phyloP scores from a whole-genome alignment of 2,329 filamentous ascomycete genomes.

The Phyllosticta citribraziliensis region DNA sequence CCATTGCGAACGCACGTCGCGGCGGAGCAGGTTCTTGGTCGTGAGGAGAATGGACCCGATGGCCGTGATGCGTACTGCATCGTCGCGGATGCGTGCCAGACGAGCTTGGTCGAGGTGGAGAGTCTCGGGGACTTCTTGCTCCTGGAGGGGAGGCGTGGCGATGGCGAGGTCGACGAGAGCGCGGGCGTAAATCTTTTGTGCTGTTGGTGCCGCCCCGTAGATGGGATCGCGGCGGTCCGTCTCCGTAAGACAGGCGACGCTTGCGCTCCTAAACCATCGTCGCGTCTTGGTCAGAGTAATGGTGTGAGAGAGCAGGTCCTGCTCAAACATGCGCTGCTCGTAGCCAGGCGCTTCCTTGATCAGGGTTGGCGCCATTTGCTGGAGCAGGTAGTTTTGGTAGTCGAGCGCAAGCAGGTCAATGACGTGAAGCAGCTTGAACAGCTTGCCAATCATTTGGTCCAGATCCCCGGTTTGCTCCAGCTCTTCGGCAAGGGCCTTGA shows the following conservation, averaged over 20 bases:
- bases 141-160: constrained; percentile 47
- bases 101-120: constrained; percentile 59
- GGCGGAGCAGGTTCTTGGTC: constrained; percentile 73
- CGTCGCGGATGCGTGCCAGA: constrained; percentile 46
- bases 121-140: constrained; percentile 59
- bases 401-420: constrained; percentile 72
- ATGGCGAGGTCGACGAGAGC: constrained; percentile 67
- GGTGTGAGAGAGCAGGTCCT: constrained; percentile 49
- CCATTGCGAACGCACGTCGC: constrained; percentile 70
- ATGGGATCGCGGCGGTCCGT: constrained; percentile 58
- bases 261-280: constrained; percentile 55
- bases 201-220: constrained; percentile 50
- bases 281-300: constrained; percentile 51
- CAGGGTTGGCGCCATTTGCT: constrained; percentile 60
- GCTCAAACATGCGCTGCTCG: constrained; percentile 61
- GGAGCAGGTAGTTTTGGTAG: constrained; percentile 72
- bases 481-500: constrained; percentile 57
- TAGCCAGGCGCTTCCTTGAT: constrained; percentile 63
- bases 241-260: constrained; percentile 56
- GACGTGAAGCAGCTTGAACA: constrained; percentile 64
- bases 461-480: constrained; percentile 37
- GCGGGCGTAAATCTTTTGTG: constrained; percentile 64
- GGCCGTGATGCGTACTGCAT: constrained; percentile 57
- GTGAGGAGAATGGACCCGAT: constrained; percentile 67
- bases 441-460: constrained; percentile 61